Base-by-base conservation (phyloP, 2,329 filamentous ascomycete genomes). In the Sclerotinia subarctica region DNA sequence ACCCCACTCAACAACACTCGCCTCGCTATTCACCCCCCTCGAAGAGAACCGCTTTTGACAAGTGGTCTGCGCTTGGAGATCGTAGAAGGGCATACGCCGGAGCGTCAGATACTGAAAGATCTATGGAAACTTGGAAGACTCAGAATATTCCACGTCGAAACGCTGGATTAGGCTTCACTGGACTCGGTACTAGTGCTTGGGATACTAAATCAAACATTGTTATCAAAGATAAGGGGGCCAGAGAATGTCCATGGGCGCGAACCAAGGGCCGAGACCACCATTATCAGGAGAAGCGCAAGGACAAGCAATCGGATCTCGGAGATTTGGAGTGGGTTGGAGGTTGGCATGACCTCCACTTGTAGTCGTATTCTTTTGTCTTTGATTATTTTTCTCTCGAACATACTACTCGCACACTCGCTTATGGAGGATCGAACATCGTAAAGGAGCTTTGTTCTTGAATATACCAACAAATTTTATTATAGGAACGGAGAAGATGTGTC, bases 251-350 rank as follows among this genome's bases (percentile, higher is more conserved):
- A 69, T 85, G 84, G 82, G 70, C 67, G 72, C 79, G 76, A 71
- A 75, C 78, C 66, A 82, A 75, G 73, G 76, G 74, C 69, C 83
- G 85, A 81, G 85, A 88, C 72, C 70, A 73, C 46, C 67, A 71
- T 49, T 75, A 85, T 85, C 85, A 85, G 42, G 66, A 63, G 51
- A 63, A 63, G 42, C 58, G 66, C 15, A 67, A 67, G 51, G 66
- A 64, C 5, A 67, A 67, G 49, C 90, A 76, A 54, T 89, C 90
- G 81, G 85, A 76, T 74, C 80, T 84, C 77, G 89, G 90, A 81
- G 86, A 94, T 77, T 82, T 94, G 83, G 93, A 96, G 87, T 96
- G 94, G 90, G 92, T 97, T 88, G 93, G 93, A 84, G 92, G 91
- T 82, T 96, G 92, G 88, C 88, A 91, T 79, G 79, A 75, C 78